A percentile compares a stretch with the other conserved stretches of the same genome.
phyloP scores from a whole-genome alignment of 2,329 filamentous ascomycete genomes.

The Aspergillus clavatus region DNA sequence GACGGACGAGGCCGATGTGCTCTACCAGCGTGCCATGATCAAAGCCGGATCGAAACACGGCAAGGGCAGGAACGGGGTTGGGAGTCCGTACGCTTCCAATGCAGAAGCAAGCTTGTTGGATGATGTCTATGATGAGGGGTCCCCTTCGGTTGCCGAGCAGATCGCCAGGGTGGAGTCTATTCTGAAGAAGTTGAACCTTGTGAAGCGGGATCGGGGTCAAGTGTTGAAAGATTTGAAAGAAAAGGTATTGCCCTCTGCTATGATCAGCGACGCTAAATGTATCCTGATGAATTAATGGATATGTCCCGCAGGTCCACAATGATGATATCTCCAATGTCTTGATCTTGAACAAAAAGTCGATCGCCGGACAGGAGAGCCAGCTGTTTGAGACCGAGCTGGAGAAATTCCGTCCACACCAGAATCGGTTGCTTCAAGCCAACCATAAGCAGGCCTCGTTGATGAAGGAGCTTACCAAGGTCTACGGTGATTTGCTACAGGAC shows the following conservation, averaged over 20 bases:
- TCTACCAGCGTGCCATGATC: conserved; percentile 83
- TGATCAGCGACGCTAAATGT: background rate
- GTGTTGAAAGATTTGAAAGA: conserved; percentile 96
- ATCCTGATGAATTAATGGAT: conserved; percentile 1
- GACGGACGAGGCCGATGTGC: conserved; percentile 75
- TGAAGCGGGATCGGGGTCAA: conserved; percentile 87
- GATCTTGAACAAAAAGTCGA: conserved; percentile 96
- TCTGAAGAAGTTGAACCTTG: conserved; percentile 81
- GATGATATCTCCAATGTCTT: conserved; percentile 97
- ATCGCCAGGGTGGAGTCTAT: conserved; percentile 84
- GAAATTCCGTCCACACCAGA: conserved; percentile 92
- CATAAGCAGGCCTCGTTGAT: conserved; percentile 92
- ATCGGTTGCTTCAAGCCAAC: conserved; percentile 81
- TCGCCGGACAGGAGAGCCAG: conserved; percentile 84
- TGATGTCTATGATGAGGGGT: conserved; percentile 79
- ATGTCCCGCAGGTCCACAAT: conserved; percentile 67
- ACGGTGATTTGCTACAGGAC: conserved; percentile 85
- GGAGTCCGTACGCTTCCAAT: conserved; percentile 53
- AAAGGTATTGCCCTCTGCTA: conserved; percentile 59
- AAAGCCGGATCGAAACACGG: conserved; percentile 60
- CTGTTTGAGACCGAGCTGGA: conserved; percentile 96
- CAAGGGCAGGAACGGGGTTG: conserved; percentile 58
- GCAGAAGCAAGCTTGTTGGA: conserved; percentile 79
- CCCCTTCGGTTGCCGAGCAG: conserved; percentile 79
- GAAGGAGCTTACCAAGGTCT: conserved; percentile 86